Evolutionary conservation across 176 grass and related monocot genomes (phyloP).

Genomic region (Typha latifolia): DNA sequence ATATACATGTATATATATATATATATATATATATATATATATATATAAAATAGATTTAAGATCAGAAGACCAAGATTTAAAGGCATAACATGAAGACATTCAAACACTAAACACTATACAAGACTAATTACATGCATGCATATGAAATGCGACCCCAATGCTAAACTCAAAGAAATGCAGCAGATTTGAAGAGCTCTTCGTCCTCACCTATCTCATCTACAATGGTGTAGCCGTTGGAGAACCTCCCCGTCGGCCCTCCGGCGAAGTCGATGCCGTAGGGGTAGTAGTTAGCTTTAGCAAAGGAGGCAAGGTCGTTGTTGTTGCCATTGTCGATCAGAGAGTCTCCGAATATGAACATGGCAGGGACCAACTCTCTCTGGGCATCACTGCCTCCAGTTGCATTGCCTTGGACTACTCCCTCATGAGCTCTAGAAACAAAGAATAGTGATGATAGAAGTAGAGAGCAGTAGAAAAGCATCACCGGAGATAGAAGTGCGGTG

Average conservation of each 20-base stretch:
- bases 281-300: conserved; percentile 85
- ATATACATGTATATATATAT: background rate
- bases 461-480: background rate
- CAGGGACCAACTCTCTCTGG: conserved; percentile 36
- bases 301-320: conserved; percentile 71
- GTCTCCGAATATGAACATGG: conserved; percentile 97
- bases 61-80: background rate
- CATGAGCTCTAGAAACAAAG: background rate
- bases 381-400: background rate
- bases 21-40: background rate
- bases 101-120: too few relatives aligned
- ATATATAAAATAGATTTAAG: background rate
- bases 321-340: conserved; percentile 91
- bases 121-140: background rate
- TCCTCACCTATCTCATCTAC: conserved; percentile 50
- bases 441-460: background rate
- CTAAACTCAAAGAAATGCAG: background rate
- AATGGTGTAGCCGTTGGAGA: conserved; percentile 97
- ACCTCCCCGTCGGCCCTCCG: conserved; percentile 67
- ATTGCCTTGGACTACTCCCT: background rate
- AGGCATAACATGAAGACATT: too few relatives aligned
- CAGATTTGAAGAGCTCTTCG: background rate
- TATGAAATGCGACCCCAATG: too few relatives aligned
- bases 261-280: conserved; percentile 95
- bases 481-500: background rate